These are phyloP conservation scores for Ophiocordyceps camponoti-rufipedis DNA, from an alignment of 2,329 filamentous ascomycete species.

Conservation along the genomic window DNA sequence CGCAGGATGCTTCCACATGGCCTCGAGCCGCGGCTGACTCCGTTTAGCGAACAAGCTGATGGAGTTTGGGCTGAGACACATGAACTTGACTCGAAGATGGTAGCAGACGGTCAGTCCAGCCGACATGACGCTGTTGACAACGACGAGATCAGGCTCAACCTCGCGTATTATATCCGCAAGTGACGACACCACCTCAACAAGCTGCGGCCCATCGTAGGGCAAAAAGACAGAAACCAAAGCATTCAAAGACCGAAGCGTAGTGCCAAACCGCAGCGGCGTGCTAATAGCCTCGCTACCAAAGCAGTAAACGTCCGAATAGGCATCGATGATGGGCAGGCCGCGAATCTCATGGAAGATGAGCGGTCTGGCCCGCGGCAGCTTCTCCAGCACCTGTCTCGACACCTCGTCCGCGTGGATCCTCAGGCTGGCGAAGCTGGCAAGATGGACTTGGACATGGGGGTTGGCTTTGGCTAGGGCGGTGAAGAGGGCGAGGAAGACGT, in stretches of 20 bases:
- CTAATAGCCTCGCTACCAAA: constrained; percentile 2
- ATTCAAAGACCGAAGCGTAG: constrained; percentile 12
- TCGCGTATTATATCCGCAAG: constrained; percentile 17
- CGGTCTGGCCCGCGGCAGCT: constrained; percentile 4
- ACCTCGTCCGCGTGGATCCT: constrained; percentile 5
- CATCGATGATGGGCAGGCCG: constrained; percentile 5
- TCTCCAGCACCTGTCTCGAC: constrained; percentile 1
- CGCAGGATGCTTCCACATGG: constrained; percentile 19
- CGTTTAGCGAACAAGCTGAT: constrained; percentile 20
- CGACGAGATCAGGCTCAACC: constrained; percentile 19
- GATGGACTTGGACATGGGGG: constrained; percentile 20
- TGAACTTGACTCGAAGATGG: constrained; percentile 12
- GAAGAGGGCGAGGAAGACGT: constrained; percentile 23
- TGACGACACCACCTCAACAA: constrained; percentile 19
- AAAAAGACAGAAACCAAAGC: constrained; percentile 11
- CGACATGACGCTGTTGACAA: constrained; percentile 23
- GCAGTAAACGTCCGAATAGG: constrained; percentile 1
- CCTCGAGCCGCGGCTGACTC: constrained; percentile 16
- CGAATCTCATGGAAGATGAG: constrained; percentile 11
- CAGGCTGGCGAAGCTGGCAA: constrained; percentile 22
- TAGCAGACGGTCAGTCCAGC: constrained; percentile 24
- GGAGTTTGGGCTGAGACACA: constrained; percentile 25
- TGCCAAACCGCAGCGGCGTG: constrained; percentile 4
- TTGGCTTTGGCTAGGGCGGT: constrained; percentile 17
- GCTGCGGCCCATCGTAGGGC: constrained; percentile 13